Evolutionary conservation across 2,329 filamentous ascomycete genomes (phyloP).

Genomic region (Paraphoma chrysanthemicola): DNA sequence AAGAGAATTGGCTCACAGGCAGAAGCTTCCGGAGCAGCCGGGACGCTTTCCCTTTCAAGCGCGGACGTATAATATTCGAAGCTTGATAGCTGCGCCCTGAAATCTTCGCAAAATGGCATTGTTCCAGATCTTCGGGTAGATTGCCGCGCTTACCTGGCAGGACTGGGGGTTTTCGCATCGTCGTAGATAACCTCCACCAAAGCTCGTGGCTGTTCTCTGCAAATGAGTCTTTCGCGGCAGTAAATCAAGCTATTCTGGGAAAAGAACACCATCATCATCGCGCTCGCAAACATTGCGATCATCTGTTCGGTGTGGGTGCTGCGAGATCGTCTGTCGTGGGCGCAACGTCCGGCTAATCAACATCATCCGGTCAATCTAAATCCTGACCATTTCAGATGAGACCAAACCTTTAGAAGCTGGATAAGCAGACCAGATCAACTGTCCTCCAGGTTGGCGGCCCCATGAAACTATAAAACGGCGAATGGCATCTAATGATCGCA

Average conservation of each 20-base stretch:
- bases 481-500: slow-evolving; percentile 14
- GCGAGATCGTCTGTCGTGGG: slow-evolving; percentile 6
- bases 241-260: no score
- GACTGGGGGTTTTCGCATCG: background rate
- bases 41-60: slow-evolving; percentile 39
- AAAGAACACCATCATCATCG: background rate
- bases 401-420: slow-evolving; percentile 4
- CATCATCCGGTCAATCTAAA: slow-evolving; percentile 34
- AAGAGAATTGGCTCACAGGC: slow-evolving; percentile 8
- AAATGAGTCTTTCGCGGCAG: no score
- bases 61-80: slow-evolving; percentile 26
- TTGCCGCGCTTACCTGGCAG: slow-evolving; percentile 11
- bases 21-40: slow-evolving; percentile 40
- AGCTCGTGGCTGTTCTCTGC: no score
- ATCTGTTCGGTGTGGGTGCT: background rate
- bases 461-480: slow-evolving; percentile 5
- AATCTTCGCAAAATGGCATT: slow-evolving; percentile 29
- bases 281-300: background rate
- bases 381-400: slow-evolving; percentile 24
- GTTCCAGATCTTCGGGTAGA: slow-evolving; percentile 27
- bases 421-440: slow-evolving; percentile 7
- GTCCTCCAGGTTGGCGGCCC: slow-evolving; percentile 16
- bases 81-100: slow-evolving; percentile 23
- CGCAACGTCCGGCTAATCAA: slow-evolving; percentile 34
- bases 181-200: no score